Evolutionary conservation across 1,284 basidiomycete genomes (phyloP).

Genomic region (Polyporus tsugae): DNA sequence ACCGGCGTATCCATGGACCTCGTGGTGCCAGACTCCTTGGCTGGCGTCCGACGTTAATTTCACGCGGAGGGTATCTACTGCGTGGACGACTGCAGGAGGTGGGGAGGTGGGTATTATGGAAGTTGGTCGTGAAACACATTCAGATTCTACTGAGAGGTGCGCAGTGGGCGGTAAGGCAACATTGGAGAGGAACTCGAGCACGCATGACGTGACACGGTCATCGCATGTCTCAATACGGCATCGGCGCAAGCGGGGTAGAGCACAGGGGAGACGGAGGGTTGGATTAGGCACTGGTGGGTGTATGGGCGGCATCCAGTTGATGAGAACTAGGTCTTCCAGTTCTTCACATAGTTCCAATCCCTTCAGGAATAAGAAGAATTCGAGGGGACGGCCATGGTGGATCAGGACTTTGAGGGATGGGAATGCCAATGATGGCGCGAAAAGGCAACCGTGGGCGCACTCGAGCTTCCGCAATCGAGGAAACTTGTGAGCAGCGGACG

Average conservation of each 20-base stretch:
- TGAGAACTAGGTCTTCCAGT: background rate
- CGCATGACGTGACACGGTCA: background rate
- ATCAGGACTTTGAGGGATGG: background rate
- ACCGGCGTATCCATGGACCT: background rate
- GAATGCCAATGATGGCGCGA: conserved; percentile 2
- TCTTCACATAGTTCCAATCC: background rate
- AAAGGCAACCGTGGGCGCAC: background rate
- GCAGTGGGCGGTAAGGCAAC: background rate
- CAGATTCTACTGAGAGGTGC: background rate
- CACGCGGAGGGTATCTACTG: background rate
- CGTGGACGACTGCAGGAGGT: background rate
- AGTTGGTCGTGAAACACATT: background rate
- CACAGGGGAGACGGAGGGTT: background rate
- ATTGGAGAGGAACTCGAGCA: background rate
- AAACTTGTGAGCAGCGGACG: background rate
- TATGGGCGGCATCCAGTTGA: background rate
- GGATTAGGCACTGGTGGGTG: background rate
- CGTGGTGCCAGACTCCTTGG: background rate
- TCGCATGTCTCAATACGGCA: background rate
- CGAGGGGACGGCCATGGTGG: background rate
- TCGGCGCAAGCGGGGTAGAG: background rate
- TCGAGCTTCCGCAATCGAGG: conserved; percentile 2
- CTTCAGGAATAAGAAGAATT: conserved; percentile 3
- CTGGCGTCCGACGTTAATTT: background rate
- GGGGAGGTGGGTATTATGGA: background rate